Evolutionary conservation across 139 green algal species (phyloP).

Genomic region (Spirogloea muscicola): DNA sequence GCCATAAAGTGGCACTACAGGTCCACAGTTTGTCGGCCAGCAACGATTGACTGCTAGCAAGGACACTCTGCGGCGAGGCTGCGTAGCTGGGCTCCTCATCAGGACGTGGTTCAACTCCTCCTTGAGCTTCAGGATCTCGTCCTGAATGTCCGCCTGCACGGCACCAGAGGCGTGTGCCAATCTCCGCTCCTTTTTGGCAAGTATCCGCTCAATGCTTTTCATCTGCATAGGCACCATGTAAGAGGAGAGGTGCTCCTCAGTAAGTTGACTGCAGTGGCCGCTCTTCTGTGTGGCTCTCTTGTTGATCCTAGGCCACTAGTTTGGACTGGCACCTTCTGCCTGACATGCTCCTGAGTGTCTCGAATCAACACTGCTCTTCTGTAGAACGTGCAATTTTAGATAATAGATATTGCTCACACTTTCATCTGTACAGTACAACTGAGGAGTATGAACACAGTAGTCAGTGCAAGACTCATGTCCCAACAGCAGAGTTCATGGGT

Average conservation of each 20-base stretch:
- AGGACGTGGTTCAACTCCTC: too few species aligned
- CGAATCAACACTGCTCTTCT: too few species aligned
- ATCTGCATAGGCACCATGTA: too few species aligned
- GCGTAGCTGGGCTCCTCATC: too few species aligned
- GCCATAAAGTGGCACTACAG: too few species aligned
- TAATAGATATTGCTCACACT: neutral
- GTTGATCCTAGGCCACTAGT: neutral
- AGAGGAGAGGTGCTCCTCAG: neutral
- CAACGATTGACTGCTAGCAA: too few species aligned
- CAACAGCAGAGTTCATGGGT: neutral
- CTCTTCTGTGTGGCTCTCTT: too few species aligned
- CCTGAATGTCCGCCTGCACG: conserved; percentile 1
- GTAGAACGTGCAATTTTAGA: too few species aligned
- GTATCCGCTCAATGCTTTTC: conserved; percentile 33
- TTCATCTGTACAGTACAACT: neutral
- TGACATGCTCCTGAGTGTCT: neutral
- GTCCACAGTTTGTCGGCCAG: too few species aligned
- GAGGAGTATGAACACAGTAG: neutral
- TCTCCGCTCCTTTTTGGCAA: conserved; percentile 15
- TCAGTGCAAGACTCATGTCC: too few species aligned
- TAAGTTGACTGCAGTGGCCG: neutral
- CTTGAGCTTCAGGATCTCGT: conserved; percentile 10
- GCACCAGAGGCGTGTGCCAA: neutral
- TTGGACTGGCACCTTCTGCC: neutral
- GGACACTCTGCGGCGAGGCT: too few species aligned